Evolutionary conservation across 2,329 filamentous ascomycete genomes (phyloP).

Genomic region (Metarhizium rileyi): DNA sequence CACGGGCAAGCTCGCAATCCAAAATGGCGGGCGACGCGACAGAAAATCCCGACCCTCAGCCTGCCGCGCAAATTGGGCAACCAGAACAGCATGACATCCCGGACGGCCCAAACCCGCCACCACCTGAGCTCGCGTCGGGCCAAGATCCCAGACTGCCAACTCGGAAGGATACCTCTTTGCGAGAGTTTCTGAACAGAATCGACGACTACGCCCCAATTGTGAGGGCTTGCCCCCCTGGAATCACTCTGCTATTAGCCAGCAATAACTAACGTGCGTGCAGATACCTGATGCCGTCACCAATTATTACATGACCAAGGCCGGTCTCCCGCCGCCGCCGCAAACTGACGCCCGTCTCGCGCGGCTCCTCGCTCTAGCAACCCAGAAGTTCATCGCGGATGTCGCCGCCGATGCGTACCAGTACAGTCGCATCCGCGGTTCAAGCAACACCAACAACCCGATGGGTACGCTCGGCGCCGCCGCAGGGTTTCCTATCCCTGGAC

Average conservation of each 20-base stretch:
- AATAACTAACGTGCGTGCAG: conserved; percentile 32
- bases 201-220: conserved; percentile 97
- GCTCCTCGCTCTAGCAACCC: conserved; percentile 90
- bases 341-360: conserved; percentile 85
- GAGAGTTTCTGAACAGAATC: conserved; percentile 92
- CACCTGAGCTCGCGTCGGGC: conserved; percentile 35
- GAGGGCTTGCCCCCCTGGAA: conserved; percentile 23
- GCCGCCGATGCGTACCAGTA: conserved; percentile 98
- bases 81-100: conserved; percentile 10
- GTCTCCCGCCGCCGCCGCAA: conserved; percentile 83
- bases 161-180: conserved; percentile 84
- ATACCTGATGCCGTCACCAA: conserved; percentile 96
- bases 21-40: conserved; percentile 27
- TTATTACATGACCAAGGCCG: conserved; percentile 95
- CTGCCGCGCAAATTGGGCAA: conserved; percentile 18
- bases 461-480: conserved; percentile 70
- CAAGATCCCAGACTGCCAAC: conserved; percentile 58
- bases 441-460: conserved; percentile 83
- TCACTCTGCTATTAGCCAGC: no score
- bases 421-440: conserved; percentile 84
- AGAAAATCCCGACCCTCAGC: conserved; percentile 22
- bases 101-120: conserved; percentile 10
- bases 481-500: conserved; percentile 56
- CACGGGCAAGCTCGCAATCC: conserved; percentile 3
- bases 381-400: conserved; percentile 97